phyloP scores from a whole-genome alignment of 2,329 filamentous ascomycete species.

The Cladobotryum mycophilum region DNA sequence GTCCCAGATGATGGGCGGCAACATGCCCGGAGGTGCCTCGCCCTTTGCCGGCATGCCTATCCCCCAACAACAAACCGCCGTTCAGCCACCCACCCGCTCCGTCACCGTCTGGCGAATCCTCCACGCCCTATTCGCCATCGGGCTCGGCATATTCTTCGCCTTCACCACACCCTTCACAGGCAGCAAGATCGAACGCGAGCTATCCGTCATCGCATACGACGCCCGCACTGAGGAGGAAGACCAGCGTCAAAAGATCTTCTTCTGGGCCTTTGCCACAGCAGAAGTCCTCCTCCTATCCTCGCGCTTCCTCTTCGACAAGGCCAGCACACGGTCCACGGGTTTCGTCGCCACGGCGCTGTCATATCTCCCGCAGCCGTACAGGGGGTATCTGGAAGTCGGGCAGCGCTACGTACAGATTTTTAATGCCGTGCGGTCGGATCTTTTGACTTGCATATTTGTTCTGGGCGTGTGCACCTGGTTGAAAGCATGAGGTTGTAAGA shows the following conservation, averaged over 20 bases:
- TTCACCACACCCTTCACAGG: conserved; percentile 64
- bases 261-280: conserved; percentile 74
- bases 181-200: conserved; percentile 53
- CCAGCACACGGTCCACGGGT: conserved; percentile 49
- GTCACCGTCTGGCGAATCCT: conserved; percentile 62
- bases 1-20: conserved; percentile 57
- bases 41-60: conserved; percentile 32
- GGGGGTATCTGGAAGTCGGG: conserved; percentile 53
- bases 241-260: conserved; percentile 44
- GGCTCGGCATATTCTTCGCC: conserved; percentile 64
- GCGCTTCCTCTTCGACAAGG: conserved; percentile 63
- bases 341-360: conserved; percentile 57
- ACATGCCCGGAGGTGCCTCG: conserved; percentile 21
- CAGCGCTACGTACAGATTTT: conserved; percentile 66
- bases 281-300: conserved; percentile 67
- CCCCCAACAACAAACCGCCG: conserved; percentile 28
- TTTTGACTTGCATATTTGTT: conserved; percentile 72
- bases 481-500: conserved; percentile 16
- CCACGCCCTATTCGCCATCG: conserved; percentile 65
- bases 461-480: conserved; percentile 53
- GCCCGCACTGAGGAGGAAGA: conserved; percentile 23
- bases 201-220: conserved; percentile 24
- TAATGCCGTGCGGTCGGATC: conserved; percentile 63
- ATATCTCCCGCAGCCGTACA: conserved; percentile 60
- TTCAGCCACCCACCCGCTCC: conserved; percentile 28